Percentiles rank a stretch among this genome's conserved stretches.
phyloP scores from a whole-genome alignment of 768 basidiomycete genomes.

The Artomyces pyxidatus region DNA sequence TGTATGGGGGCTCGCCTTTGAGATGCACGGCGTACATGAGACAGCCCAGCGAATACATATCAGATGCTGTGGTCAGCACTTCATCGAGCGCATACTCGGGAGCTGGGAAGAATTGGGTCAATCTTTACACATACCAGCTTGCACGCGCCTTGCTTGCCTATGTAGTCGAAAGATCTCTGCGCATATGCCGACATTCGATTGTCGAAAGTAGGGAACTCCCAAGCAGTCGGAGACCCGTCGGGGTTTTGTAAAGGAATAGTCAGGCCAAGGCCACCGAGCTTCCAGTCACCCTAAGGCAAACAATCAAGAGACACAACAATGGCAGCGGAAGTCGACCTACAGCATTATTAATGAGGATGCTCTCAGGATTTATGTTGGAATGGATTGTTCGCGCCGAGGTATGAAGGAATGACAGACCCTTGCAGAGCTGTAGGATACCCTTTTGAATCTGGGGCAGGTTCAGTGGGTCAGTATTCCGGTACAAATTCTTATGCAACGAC shows the following conservation, averaged over 20 bases:
- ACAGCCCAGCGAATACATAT: conserved; percentile 91
- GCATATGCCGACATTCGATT: conserved; percentile 69
- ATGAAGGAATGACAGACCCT: conserved; percentile 86
- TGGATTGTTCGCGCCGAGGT: conserved; percentile 88
- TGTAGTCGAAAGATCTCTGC: conserved; percentile 92
- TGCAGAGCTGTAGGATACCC: conserved; percentile 88
- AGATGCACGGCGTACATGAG: conserved; percentile 88
- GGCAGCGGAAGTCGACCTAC: conserved; percentile 36
- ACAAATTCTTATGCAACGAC: background rate
- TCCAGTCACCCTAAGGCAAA: conserved; percentile 85
- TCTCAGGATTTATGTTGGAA: conserved; percentile 82
- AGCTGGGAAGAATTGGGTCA: conserved; percentile 51
- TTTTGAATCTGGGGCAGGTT: conserved; percentile 71
- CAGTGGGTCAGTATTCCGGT: conserved; percentile 5
- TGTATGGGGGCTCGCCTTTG: conserved; percentile 81
- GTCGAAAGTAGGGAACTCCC: conserved; percentile 90
- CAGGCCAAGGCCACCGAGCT: conserved; percentile 82
- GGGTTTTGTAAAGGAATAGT: conserved; percentile 67
- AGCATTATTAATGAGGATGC: conserved; percentile 81
- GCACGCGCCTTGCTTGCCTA: too few species aligned
- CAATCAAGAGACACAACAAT: conserved; percentile 7
- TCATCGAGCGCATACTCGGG: conserved; percentile 95
- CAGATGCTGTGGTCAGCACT: conserved; percentile 75
- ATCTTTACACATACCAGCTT: too few species aligned
- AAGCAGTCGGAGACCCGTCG: conserved; percentile 68